Conservation (phyloP, 495 filamentous ascomycete species). For the Hypoxylon trugodes region DNA sequence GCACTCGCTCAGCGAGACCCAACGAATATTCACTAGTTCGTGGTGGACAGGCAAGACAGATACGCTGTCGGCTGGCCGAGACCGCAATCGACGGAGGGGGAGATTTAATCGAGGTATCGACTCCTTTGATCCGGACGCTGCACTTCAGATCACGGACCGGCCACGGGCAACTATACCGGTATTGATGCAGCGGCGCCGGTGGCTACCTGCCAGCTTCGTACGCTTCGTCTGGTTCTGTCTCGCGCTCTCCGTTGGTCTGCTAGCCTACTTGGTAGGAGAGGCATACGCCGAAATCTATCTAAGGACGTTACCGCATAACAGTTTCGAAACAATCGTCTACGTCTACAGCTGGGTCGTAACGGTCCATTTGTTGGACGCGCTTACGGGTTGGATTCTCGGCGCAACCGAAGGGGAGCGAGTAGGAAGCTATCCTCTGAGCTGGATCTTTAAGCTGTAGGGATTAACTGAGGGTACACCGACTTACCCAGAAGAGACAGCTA, state of each 20-base stretch:
- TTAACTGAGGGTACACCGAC: neutral
- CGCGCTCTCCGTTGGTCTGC: constrained; percentile 64
- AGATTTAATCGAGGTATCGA: constrained; percentile 38
- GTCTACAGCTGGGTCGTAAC: constrained; percentile 73
- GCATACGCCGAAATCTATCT: constrained; percentile 73
- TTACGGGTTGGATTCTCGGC: constrained; percentile 70
- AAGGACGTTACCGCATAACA: constrained; percentile 69
- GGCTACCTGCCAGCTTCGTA: constrained; percentile 68
- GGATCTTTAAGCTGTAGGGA: constrained; percentile 68
- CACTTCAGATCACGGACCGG: constrained; percentile 38
- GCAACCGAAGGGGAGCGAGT: constrained; percentile 65
- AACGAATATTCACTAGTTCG: constrained; percentile 67
- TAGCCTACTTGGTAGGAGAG: constrained; percentile 70
- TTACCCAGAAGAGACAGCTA: constrained; percentile 23
- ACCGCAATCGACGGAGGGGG: constrained; percentile 42
- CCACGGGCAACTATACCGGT: constrained; percentile 42
- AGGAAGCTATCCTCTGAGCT: constrained; percentile 69
- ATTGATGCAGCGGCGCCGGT: constrained; percentile 53
- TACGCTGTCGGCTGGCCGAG: constrained; percentile 43
- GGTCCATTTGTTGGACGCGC: constrained; percentile 65
- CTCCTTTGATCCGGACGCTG: constrained; percentile 43
- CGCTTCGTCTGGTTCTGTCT: constrained; percentile 73
- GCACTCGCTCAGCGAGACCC: constrained; percentile 66
- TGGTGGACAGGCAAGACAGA: constrained; percentile 66
- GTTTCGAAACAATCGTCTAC: constrained; percentile 68